Conservation (phyloP, 2,329 filamentous ascomycete species). For the Blumeriella jaapii region DNA sequence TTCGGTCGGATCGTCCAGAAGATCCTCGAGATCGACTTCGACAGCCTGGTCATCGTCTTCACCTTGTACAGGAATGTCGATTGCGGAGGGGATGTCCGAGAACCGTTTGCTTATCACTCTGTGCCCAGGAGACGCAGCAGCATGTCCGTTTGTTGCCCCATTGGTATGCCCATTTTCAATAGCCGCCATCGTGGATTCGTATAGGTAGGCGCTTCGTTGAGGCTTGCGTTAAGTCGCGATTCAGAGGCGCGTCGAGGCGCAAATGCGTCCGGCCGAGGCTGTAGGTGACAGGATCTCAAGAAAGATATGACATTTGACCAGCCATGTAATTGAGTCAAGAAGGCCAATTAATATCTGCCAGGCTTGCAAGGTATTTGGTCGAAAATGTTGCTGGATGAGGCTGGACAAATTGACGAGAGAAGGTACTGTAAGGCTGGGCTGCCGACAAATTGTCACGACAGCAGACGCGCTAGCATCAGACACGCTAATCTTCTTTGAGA, state of each 20-base stretch:
- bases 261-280: constrained; percentile 2
- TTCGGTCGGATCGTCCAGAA: constrained; percentile 88
- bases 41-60: constrained; percentile 61
- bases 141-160: constrained; percentile 21
- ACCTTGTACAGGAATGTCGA: constrained; percentile 54
- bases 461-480: too few relatives aligned
- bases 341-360: too few relatives aligned
- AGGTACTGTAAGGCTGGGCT: too few relatives aligned
- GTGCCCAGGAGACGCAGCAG: constrained; percentile 12
- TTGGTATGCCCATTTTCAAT: constrained; percentile 18
- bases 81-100: constrained; percentile 51
- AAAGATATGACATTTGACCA: constrained; percentile 10
- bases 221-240: constrained; percentile 2
- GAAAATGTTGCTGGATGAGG: too few relatives aligned
- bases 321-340: not conserved
- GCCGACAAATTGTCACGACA: too few relatives aligned
- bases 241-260: constrained; percentile 12
- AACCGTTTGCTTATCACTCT: constrained; percentile 36
- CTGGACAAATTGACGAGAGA: too few relatives aligned
- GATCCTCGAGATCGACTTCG: constrained; percentile 84
- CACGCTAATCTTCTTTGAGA: too few relatives aligned
- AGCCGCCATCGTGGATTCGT: constrained; percentile 17
- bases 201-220: not conserved
- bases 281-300: constrained; percentile 1
- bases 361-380: too few relatives aligned